Base-by-base conservation (phyloP, 1,284 basidiomycete species). In the Sporisorium exsertum region DNA sequence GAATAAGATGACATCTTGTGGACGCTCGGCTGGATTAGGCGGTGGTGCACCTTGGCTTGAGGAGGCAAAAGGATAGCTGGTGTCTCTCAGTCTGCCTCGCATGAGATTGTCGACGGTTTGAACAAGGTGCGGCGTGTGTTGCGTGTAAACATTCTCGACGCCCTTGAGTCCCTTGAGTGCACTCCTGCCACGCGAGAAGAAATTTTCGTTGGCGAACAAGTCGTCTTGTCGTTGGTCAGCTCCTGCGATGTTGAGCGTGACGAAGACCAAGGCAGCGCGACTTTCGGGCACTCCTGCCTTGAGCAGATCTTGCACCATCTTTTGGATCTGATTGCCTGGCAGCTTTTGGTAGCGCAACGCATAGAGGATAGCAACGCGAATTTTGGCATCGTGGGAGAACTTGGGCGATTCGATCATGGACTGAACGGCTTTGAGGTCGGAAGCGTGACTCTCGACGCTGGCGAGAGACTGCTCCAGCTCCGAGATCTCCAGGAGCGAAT, bases 121-220 rank as follows among this genome's bases (percentile, higher is more conserved):
- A 0, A 92, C 91, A 3, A 99, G 88, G 86, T 97, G 95, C 10
- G 97, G 97, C 16, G 92, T 92, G 83, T 99, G 97, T 82, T 99
- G 97, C 61, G 95, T 99, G 84, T 98, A 99, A 9, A 99, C 96
- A 82, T 99, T 99, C 86, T 99, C 97, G 7, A 99, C 97, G 8
- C 97, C 97, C 88, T 97, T 97, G 61, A 99, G 88, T 1, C 97
- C 97, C 85, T 97, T 97, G 71, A 99, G 86, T 0, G 96, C 97
- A 37, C 92, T 94, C 69, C 94, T 93, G 7, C 97, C 97, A 82
- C 96, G 92, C 1, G 94, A 94, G 75, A 99, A 91, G 63, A 99
- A 88, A 46, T 95, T 95, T 85, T 97, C 95, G 62, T 94, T 97
- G 47, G 94, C 94, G 85, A 99, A 99, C 52, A 99, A 87, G 86